Evolutionary conservation across 2,329 filamentous ascomycete species (phyloP).

Genomic region (Neonectria sp.): DNA sequence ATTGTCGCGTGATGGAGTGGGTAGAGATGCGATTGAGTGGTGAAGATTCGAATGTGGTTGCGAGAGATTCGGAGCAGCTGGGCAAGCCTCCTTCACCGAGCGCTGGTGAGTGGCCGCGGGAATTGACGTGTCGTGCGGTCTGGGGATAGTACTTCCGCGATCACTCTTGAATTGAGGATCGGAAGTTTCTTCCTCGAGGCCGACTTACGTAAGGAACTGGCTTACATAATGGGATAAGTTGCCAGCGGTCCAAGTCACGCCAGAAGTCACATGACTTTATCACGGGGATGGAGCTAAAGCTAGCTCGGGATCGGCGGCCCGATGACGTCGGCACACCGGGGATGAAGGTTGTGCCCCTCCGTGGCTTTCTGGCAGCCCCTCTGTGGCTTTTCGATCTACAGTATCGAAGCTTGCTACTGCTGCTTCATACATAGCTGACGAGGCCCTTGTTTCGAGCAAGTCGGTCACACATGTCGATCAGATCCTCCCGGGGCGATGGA

Average conservation of each 20-base stretch:
- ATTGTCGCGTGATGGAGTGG: constrained; percentile 22
- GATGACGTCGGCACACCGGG: constrained; percentile 41
- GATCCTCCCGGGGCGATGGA: constrained; percentile 33
- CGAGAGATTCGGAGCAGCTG: constrained; percentile 16
- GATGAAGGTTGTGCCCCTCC: constrained; percentile 20
- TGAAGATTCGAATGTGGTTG: background rate
- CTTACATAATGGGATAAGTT: constrained; percentile 35
- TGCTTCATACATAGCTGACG: constrained; percentile 37
- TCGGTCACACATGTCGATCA: constrained; percentile 36
- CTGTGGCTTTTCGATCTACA: constrained; percentile 35
- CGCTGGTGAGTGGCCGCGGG: constrained; percentile 42
- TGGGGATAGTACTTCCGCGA: constrained; percentile 33
- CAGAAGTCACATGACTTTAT: constrained; percentile 26
- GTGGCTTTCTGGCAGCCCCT: constrained; percentile 35
- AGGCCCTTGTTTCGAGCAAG: constrained; percentile 45
- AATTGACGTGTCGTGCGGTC: constrained; percentile 43
- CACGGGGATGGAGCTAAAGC: background rate
- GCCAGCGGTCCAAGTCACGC: background rate
- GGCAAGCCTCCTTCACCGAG: constrained; percentile 35
- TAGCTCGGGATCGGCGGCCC: constrained; percentile 27
- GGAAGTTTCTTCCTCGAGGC: constrained; percentile 46
- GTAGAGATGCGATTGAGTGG: background rate
- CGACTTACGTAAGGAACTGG: constrained; percentile 27
- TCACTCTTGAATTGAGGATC: constrained; percentile 38
- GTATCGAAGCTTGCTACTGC: constrained; percentile 22